Percentiles rank a stretch among this genome's conserved stretches.
Conservation (phyloP, 1,284 basidiomycete genomes). For the Papiliotrema flavescens region DNA sequence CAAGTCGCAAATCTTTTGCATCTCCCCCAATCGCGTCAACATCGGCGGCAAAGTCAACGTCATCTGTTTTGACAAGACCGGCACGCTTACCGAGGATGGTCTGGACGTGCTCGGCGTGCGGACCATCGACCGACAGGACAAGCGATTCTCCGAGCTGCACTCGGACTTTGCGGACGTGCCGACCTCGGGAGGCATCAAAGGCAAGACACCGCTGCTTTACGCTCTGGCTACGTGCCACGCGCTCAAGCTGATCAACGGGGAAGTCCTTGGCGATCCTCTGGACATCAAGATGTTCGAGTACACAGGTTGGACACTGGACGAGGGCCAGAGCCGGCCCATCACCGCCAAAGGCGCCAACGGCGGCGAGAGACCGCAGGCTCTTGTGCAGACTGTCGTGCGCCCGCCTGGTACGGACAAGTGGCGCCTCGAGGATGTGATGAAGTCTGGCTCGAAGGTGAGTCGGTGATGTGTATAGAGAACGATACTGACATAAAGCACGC, state of each 20-base stretch:
- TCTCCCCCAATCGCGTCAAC: slow-evolving; percentile 94
- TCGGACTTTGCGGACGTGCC: slow-evolving; percentile 85
- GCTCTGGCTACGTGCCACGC: slow-evolving; percentile 96
- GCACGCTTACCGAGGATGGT: slow-evolving; percentile 96
- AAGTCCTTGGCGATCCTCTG: slow-evolving; percentile 89
- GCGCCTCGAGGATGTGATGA: slow-evolving; percentile 86
- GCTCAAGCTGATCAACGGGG: slow-evolving; percentile 84
- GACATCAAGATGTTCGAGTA: slow-evolving; percentile 98
- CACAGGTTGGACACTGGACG: slow-evolving; percentile 93
- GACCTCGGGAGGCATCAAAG: slow-evolving; percentile 55
- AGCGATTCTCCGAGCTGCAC: slow-evolving; percentile 86
- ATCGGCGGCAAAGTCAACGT: slow-evolving; percentile 96
- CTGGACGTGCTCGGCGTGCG: slow-evolving; percentile 93
- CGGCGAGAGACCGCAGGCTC: slow-evolving; percentile 70
- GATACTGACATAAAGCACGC: slow-evolving; percentile 61
- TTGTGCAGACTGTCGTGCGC: slow-evolving; percentile 95
- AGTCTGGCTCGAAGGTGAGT: slow-evolving; percentile 67
- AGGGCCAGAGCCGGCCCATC: slow-evolving; percentile 61
- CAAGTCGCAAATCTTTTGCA: slow-evolving; percentile 89
- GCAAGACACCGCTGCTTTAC: slow-evolving; percentile 79
- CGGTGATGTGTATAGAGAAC: not conserved
- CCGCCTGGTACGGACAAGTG: slow-evolving; percentile 89
- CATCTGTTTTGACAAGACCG: slow-evolving; percentile 99
- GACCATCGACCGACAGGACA: slow-evolving; percentile 65
- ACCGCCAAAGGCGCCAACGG: slow-evolving; percentile 56